A percentile compares a stretch with the other conserved stretches of the same genome.
phyloP scores from a whole-genome alignment of 129 eudicot genomes.

The Cynara cardunculus region DNA sequence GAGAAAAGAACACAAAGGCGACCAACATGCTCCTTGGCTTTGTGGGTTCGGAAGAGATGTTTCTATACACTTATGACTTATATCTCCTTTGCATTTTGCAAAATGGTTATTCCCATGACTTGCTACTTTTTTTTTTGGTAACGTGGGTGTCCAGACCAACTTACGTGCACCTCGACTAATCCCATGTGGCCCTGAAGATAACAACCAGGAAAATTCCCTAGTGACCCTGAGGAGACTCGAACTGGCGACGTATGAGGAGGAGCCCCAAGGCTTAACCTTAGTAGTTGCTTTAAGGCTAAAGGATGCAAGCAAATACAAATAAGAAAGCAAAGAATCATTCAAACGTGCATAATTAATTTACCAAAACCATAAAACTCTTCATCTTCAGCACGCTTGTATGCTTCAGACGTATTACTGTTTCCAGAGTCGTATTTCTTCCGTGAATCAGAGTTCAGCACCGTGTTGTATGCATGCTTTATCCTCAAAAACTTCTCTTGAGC shows the following conservation, averaged over 20 bases:
- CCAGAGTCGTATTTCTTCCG: constrained; percentile 51
- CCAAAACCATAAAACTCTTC: constrained; percentile 95
- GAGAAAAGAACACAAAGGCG: background rate
- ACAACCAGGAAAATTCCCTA: background rate
- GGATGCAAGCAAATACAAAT: background rate
- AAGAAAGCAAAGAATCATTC: background rate
- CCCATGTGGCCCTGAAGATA: background rate
- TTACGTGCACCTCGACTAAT: no score
- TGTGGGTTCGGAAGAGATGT: background rate
- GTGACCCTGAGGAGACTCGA: background rate
- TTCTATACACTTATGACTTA: background rate
- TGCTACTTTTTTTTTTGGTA: no score
- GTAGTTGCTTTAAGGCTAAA: background rate
- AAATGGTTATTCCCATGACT: no score
- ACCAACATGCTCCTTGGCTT: background rate
- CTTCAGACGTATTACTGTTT: constrained; percentile 39
- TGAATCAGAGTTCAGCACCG: constrained; percentile 65
- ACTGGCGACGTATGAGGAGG: background rate
- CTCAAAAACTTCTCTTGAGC: constrained; percentile 93
- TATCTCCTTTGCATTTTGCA: background rate
- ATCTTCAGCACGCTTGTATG: constrained; percentile 46
- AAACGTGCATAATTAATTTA: constrained; percentile 18
- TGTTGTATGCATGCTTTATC: constrained; percentile 94
- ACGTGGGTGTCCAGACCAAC: no score
- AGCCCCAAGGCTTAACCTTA: background rate